Evolutionary conservation across 1,284 basidiomycete genomes (phyloP), one percentile per base, ranked within the genome.

Genomic region (Abortiporus biennis): DNA sequence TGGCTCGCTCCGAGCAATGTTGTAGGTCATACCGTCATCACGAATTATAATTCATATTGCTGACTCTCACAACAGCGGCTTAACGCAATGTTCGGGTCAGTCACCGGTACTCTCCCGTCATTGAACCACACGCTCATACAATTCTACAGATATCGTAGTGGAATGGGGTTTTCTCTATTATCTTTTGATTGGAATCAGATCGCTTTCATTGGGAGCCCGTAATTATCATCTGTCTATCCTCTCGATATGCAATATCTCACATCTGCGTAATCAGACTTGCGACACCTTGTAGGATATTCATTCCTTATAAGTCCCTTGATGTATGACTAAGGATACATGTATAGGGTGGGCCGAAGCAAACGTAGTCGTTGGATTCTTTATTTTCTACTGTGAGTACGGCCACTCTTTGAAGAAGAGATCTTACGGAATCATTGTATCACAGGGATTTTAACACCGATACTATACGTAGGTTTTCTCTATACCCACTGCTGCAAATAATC

Each of bases 121-220:
- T n/a, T n/a, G n/a, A n/a, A 13, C 12, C 5, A 13, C 15, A 24
- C 22, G 4, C 33, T 27, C 16, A 29, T 17, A 11, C 12, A 13
- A 27, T n/a, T 20, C 1, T 17, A 3, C 33, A 59, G 57, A 2
- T 58, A 57, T 36, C 53, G 48, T 40, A 57, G 54, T 43, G 88
- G 88, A n/a, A 83, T 80, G 78, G 75, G 75, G 47, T 62, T 61
- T 52, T 63, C 62, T 13, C 58, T 82, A 23, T 55, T 85, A 38
- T 83, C 80, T n/a, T 83, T 85, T 44, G 80, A 85, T 49, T 86
- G 84, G 84, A 65, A 75, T n/a, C 79, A 84, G 54, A 76, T 83
- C 40, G 69, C 74, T 4, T 80, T 76, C 50, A 71, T 75, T 29
- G 76, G 76, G 6, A 78, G 76, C 40, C 81, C 81, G 27, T 59